These are phyloP conservation scores for Tulasnella calospora DNA, from an alignment of 768 basidiomycete genomes.

Conservation along the genomic window DNA sequence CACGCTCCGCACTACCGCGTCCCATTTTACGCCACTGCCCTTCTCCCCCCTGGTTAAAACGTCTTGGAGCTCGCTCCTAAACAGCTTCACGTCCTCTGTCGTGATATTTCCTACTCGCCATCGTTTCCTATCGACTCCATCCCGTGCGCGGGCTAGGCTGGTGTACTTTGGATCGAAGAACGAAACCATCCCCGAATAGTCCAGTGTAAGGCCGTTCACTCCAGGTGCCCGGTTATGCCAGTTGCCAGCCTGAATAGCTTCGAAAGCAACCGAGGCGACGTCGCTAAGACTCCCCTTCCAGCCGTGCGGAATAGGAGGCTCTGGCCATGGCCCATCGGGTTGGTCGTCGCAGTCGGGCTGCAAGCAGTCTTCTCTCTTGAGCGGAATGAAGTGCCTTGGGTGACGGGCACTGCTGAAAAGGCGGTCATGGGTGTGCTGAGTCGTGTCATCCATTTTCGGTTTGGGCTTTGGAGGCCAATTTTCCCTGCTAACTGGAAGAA, in stretches of 20 bases:
- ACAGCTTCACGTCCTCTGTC: background rate
- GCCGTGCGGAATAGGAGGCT: background rate
- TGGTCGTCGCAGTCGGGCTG: too few species aligned
- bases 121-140: background rate
- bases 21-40: background rate
- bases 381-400: too few species aligned
- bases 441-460: too few species aligned
- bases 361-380: too few species aligned
- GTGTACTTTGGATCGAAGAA: conserved; percentile 17
- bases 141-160: conserved; percentile 1
- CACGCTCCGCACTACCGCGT: background rate
- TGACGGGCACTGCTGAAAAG: too few species aligned
- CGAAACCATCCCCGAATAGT: conserved; percentile 7
- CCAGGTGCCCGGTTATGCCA: conserved; percentile 12
- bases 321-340: background rate
- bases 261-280: background rate
- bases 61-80: background rate
- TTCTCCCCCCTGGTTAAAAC: background rate
- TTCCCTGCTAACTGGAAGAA: background rate
- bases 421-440: too few species aligned
- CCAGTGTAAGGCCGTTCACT: background rate
- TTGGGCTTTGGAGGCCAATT: too few species aligned
- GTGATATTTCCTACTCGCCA: conserved; percentile 4
- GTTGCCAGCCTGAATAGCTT: conserved; percentile 17
- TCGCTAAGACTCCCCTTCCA: background rate